phyloP scores from a whole-genome alignment of 345 rosid species.

The Ceriops decandra region DNA sequence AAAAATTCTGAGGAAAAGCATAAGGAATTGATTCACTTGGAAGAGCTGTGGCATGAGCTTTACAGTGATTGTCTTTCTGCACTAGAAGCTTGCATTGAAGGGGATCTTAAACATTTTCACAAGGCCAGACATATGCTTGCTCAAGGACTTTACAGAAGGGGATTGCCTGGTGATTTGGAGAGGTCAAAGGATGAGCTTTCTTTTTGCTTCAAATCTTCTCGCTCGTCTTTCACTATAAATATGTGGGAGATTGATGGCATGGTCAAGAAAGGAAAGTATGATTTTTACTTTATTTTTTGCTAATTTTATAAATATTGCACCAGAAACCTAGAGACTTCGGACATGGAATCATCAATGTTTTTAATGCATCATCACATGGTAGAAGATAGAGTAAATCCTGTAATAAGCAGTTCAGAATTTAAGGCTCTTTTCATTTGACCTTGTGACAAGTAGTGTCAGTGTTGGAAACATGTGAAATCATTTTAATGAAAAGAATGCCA shows the following conservation, averaged over 20 bases:
- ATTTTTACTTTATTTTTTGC: background rate
- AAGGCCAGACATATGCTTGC: slow-evolving; percentile 97
- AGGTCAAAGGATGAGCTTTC: slow-evolving; percentile 92
- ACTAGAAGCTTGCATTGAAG: slow-evolving; percentile 80
- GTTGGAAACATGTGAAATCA: background rate
- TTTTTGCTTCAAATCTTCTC: slow-evolving; percentile 88
- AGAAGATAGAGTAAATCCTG: background rate
- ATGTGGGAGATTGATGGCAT: slow-evolving; percentile 99
- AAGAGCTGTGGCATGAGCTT: slow-evolving; percentile 76
- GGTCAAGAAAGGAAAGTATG: slow-evolving; percentile 92
- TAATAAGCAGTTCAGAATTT: no score
- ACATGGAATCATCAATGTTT: background rate
- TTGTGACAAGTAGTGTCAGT: background rate
- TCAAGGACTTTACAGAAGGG: slow-evolving; percentile 75
- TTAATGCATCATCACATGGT: background rate
- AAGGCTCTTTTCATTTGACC: background rate
- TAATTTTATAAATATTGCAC: background rate
- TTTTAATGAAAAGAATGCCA: no score
- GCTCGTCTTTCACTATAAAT: slow-evolving; percentile 88
- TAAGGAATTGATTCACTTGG: slow-evolving; percentile 50
- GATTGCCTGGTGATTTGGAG: slow-evolving; percentile 68
- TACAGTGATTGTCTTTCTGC: slow-evolving; percentile 86
- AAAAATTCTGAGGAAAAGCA: slow-evolving; percentile 33
- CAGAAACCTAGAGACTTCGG: background rate
- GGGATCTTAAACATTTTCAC: slow-evolving; percentile 97